Conservation (phyloP, 2,329 filamentous ascomycete species). For the Samsoniella hepiali region DNA sequence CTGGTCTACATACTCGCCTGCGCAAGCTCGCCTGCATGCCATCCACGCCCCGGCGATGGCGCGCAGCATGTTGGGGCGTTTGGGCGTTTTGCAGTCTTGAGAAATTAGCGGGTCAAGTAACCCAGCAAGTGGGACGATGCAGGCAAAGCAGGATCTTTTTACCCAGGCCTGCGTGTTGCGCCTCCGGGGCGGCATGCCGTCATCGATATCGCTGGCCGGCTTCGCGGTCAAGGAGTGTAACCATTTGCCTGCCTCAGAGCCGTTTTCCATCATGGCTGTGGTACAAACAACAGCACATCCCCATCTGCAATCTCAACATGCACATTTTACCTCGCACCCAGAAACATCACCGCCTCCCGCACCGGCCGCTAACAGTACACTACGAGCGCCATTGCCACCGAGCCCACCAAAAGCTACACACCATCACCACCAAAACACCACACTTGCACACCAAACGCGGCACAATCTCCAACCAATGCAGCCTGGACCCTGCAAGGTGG, state of each 20-base stretch:
- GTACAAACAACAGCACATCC: too few relatives aligned
- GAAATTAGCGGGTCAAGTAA: not conserved
- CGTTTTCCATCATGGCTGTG: too few relatives aligned
- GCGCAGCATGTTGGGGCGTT: slow-evolving; percentile 14
- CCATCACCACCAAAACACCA: not conserved
- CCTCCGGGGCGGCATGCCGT: too few relatives aligned
- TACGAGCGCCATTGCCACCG: not conserved
- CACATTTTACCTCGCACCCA: not conserved
- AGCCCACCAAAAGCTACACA: slow-evolving; percentile 1
- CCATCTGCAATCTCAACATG: not conserved
- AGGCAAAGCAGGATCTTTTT: not conserved
- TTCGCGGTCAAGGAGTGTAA: too few relatives aligned
- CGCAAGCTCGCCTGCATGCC: not conserved
- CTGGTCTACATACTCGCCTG: not conserved
- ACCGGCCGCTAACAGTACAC: slow-evolving; percentile 1
- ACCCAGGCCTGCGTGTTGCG: too few relatives aligned
- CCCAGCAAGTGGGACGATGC: slow-evolving; percentile 3
- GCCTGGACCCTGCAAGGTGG: slow-evolving; percentile 8
- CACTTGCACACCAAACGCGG: not conserved
- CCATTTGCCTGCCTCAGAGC: too few relatives aligned
- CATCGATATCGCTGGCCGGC: too few relatives aligned
- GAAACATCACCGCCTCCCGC: not conserved
- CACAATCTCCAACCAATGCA: not conserved
- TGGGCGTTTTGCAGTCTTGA: slow-evolving; percentile 1
- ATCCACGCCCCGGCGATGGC: slow-evolving; percentile 5